These are phyloP conservation scores for Torulaspora globosa DNA, from an alignment of 1,139 yeast genomes.

Conservation along the genomic window DNA sequence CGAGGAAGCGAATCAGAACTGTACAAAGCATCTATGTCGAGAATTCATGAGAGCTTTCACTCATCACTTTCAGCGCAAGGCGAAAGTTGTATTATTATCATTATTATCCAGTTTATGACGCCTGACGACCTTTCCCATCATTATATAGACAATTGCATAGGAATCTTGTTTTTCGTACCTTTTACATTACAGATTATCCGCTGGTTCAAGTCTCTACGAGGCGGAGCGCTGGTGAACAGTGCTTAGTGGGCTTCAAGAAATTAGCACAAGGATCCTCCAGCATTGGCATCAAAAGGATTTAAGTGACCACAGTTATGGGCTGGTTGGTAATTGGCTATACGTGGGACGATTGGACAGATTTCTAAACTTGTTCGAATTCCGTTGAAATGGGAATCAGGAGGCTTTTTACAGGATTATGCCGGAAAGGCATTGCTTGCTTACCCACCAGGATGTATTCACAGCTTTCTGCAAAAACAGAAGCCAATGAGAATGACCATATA, in stretches of 20 bases:
- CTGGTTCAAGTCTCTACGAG: background rate
- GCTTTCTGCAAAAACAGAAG: background rate
- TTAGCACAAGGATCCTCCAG: no score
- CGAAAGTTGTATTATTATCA: constrained; percentile 7
- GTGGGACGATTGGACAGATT: background rate
- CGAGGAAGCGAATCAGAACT: background rate
- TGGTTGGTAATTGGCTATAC: background rate
- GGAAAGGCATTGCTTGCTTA: background rate
- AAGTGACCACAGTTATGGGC: background rate
- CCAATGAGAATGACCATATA: background rate
- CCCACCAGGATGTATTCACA: background rate
- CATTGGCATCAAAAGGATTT: background rate
- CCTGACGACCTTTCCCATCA: constrained; percentile 2
- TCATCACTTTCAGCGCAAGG: background rate
- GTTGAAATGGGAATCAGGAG: constrained; percentile 12
- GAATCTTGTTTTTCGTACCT: background rate
- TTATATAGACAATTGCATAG: constrained; percentile 9
- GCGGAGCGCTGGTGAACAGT: background rate
- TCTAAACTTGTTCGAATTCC: background rate
- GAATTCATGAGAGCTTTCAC: background rate
- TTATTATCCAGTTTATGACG: background rate
- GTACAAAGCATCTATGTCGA: constrained; percentile 5
- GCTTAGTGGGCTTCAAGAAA: background rate
- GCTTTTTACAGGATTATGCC: constrained; percentile 6
- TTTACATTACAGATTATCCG: background rate